Evolutionary conservation across 2,329 filamentous ascomycete species (phyloP).

Genomic region (Immersiporthe knoxdaviesiana): DNA sequence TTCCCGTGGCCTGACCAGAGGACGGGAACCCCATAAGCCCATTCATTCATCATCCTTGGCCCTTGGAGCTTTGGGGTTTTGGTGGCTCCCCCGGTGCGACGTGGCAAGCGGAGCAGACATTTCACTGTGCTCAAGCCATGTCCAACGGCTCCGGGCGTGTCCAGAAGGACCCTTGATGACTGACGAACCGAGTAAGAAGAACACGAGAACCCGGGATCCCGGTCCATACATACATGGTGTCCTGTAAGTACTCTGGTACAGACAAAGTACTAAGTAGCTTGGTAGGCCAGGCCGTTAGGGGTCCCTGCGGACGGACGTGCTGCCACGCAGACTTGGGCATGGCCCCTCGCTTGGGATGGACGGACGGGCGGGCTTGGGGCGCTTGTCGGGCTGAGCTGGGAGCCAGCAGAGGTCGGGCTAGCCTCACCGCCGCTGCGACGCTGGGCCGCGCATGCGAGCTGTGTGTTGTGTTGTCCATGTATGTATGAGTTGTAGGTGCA

Average conservation of each 20-base stretch:
- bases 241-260: too few relatives aligned
- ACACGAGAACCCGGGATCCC: conserved; percentile 4
- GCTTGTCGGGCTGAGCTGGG: conserved; percentile 4
- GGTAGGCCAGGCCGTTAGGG: not conserved
- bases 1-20: not conserved
- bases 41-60: not conserved
- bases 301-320: not conserved
- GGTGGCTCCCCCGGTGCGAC: not conserved
- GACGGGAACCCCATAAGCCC: not conserved
- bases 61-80: not conserved
- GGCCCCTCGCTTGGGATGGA: not conserved
- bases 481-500: not conserved
- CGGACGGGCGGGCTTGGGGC: conserved; percentile 1
- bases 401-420: not conserved
- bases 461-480: not conserved
- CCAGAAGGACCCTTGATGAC: conserved; percentile 5
- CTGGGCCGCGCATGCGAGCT: not conserved
- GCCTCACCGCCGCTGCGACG: conserved; percentile 7
- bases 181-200: not conserved
- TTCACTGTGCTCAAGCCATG: conserved; percentile 9
- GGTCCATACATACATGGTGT: not conserved
- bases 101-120: conserved; percentile 10
- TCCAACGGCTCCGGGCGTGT: conserved; percentile 2
- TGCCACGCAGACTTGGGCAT: not conserved
- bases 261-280: too few relatives aligned